Percentiles rank a stretch among this genome's conserved stretches.
Conservation (phyloP, 192 early-diverging fungal species). For the Backusella parvicylindrica region DNA sequence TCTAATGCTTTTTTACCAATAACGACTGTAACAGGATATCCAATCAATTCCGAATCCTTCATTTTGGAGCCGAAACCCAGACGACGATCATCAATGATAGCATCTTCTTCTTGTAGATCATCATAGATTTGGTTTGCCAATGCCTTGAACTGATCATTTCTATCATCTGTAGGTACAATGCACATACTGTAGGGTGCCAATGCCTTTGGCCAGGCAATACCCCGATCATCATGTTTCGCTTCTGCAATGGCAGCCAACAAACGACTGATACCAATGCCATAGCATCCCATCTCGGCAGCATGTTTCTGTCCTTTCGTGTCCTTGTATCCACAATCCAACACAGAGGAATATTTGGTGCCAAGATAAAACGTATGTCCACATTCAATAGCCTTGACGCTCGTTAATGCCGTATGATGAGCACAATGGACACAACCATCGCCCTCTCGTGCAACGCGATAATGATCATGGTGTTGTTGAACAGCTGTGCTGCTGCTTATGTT, state of each 20-base stretch:
- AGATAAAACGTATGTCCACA: conserved; percentile 89
- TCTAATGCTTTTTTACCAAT: conserved; percentile 61
- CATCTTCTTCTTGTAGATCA: conserved; percentile 36
- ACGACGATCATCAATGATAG: conserved; percentile 70
- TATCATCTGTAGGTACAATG: conserved; percentile 58
- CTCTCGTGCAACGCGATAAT: conserved; percentile 43
- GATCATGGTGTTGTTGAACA: conserved; percentile 24
- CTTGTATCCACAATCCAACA: conserved; percentile 58
- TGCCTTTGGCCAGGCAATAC: conserved; percentile 76
- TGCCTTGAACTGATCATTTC: conserved; percentile 22
- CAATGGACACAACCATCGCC: conserved; percentile 51
- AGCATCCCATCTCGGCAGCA: conserved; percentile 87
- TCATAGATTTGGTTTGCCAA: conserved; percentile 43
- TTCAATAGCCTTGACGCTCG: conserved; percentile 63
- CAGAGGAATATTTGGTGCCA: conserved; percentile 82
- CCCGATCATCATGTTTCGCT: conserved; percentile 55
- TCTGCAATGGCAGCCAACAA: conserved; percentile 80
- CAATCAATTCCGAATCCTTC: conserved; percentile 78
- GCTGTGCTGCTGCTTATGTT: neutral
- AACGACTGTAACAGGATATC: conserved; percentile 75
- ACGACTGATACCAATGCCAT: conserved; percentile 84
- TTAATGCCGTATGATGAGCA: conserved; percentile 11
- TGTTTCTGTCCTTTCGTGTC: conserved; percentile 27
- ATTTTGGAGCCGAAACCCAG: conserved; percentile 75
- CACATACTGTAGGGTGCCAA: conserved; percentile 76